phyloP scores from a whole-genome alignment of 345 rosid species.

The Eucalyptus viminalis region DNA sequence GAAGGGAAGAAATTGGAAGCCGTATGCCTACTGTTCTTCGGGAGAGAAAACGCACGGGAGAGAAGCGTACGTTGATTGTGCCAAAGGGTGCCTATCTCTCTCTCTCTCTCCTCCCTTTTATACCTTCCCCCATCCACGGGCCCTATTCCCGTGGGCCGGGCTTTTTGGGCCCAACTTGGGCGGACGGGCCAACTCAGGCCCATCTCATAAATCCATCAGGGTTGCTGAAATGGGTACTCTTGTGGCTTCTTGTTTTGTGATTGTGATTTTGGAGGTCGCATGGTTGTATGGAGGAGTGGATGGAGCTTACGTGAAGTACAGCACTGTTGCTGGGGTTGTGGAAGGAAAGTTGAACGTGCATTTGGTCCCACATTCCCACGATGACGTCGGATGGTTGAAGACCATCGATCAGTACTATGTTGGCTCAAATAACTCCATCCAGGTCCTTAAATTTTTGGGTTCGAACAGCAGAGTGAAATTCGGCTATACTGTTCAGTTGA shows the following conservation, averaged over 20 bases:
- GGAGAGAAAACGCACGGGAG: no score
- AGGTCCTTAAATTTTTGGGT: conserved; percentile 12
- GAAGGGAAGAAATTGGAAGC: no score
- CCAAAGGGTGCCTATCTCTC: no score
- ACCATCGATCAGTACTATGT: conserved; percentile 76
- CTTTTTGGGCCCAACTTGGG: no score
- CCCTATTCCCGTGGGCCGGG: no score
- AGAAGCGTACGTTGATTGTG: no score
- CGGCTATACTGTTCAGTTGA: neutral
- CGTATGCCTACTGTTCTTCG: no score
- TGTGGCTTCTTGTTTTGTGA: neutral
- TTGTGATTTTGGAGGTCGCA: neutral
- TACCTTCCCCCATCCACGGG: no score
- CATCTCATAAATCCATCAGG: no score
- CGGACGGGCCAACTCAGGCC: no score
- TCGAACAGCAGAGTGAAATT: neutral
- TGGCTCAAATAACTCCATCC: conserved; percentile 65
- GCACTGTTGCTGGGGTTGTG: conserved; percentile 37
- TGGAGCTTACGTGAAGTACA: conserved; percentile 41
- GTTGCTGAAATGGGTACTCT: neutral
- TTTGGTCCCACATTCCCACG: conserved; percentile 80
- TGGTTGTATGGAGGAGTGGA: conserved; percentile 3
- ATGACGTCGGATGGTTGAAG: conserved; percentile 85
- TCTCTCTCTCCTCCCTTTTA: no score
- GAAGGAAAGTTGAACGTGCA: conserved; percentile 68